A percentile compares a stretch with the other conserved stretches of the same genome.
These are phyloP conservation scores for Fibroporia radiculosa DNA, from an alignment of 768 basidiomycete genomes.

Conservation along the genomic window DNA sequence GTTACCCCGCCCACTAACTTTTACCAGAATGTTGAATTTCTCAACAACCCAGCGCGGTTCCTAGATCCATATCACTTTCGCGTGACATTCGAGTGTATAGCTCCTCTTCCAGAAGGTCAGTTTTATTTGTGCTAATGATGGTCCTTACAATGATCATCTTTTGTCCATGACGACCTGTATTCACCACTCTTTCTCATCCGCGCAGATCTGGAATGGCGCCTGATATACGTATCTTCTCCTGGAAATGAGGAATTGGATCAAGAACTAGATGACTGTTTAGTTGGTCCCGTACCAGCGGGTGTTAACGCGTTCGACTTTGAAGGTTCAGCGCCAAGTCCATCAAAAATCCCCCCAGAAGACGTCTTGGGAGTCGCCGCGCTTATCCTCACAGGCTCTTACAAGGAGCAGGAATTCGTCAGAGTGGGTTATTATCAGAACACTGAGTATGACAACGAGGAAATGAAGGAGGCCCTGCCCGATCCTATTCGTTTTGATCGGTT, in stretches of 20 bases:
- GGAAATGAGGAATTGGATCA: constrained; percentile 90
- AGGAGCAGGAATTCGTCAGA: constrained; percentile 97
- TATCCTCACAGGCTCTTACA: constrained; percentile 93
- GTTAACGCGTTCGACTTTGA: constrained; percentile 97
- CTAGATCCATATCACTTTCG: constrained; percentile 87
- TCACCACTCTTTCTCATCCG: not conserved
- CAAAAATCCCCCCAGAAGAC: constrained; percentile 81
- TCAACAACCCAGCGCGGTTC: constrained; percentile 92
- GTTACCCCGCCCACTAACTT: not conserved
- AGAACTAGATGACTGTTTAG: constrained; percentile 95
- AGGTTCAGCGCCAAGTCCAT: constrained; percentile 75
- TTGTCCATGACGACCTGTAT: too few relatives aligned
- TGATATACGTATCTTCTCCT: constrained; percentile 94
- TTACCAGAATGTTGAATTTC: constrained; percentile 75
- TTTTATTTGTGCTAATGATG: not conserved
- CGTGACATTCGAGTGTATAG: constrained; percentile 96
- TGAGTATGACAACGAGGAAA: constrained; percentile 93
- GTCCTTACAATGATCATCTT: not conserved
- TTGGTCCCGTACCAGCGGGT: constrained; percentile 95
- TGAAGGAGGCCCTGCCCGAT: constrained; percentile 68
- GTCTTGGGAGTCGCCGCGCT: constrained; percentile 95
- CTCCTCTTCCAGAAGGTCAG: constrained; percentile 78
- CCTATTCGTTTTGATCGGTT: constrained; percentile 69
- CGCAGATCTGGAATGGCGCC: constrained; percentile 93
- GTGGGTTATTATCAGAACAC: constrained; percentile 99